These are phyloP conservation scores for Thermothielavioides terrestris DNA, from an alignment of 495 filamentous ascomycete species.

Conservation along the genomic window DNA sequence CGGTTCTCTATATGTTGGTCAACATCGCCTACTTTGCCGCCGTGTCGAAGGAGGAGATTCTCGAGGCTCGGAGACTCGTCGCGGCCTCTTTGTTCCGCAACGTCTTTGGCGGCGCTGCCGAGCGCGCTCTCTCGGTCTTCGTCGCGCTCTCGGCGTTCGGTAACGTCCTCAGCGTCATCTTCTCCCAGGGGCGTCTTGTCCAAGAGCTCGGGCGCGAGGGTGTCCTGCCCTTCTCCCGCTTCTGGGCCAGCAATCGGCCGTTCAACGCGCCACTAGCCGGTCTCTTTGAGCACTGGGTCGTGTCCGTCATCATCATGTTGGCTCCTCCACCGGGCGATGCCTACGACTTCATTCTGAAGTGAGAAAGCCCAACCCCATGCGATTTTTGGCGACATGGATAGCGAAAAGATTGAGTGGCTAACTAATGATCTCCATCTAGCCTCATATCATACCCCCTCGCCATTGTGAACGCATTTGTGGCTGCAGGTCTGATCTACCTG, in stretches of 20 bases:
- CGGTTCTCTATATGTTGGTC: slow-evolving; percentile 57
- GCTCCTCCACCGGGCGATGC: slow-evolving; percentile 56
- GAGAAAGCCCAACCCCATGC: no score
- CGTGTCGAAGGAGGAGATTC: slow-evolving; percentile 54
- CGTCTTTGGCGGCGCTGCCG: slow-evolving; percentile 50
- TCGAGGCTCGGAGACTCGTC: slow-evolving; percentile 50
- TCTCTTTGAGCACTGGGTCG: slow-evolving; percentile 52
- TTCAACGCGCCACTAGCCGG: slow-evolving; percentile 54
- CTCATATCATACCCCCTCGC: slow-evolving; percentile 54
- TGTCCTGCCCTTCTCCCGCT: slow-evolving; percentile 49
- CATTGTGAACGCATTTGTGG: slow-evolving; percentile 52
- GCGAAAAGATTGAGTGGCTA: not conserved
- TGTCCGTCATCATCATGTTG: slow-evolving; percentile 53
- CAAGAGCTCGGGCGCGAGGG: slow-evolving; percentile 61
- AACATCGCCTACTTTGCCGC: slow-evolving; percentile 69
- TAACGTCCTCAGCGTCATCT: slow-evolving; percentile 62
- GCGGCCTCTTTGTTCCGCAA: slow-evolving; percentile 60
- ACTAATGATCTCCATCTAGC: slow-evolving; percentile 21
- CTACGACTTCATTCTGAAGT: slow-evolving; percentile 58
- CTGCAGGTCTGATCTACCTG: slow-evolving; percentile 47
- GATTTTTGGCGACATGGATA: no score
- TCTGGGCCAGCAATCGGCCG: slow-evolving; percentile 59
- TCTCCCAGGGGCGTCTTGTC: slow-evolving; percentile 57
- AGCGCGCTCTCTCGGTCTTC: slow-evolving; percentile 57
- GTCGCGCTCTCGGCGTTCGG: slow-evolving; percentile 65